A percentile compares a stretch with the other conserved stretches of the same genome.
Conservation (phyloP, 495 filamentous ascomycete genomes). For the Neurospora sp. region DNA sequence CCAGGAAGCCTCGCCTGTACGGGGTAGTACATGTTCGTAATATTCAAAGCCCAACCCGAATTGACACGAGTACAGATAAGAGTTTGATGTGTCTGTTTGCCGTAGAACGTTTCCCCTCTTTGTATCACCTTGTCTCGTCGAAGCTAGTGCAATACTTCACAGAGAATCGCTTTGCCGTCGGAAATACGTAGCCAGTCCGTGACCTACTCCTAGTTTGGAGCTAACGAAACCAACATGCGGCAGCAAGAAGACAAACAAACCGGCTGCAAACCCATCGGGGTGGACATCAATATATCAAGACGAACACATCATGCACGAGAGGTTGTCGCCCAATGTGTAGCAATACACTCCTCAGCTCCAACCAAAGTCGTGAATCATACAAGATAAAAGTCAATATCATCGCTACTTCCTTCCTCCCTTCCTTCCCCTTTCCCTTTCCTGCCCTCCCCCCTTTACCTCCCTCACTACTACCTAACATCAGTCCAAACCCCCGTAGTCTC, state of each 20-base stretch:
- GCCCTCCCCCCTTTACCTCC: not conserved
- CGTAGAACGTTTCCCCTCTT: not conserved
- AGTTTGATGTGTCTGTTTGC: not conserved
- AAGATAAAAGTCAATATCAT: not conserved
- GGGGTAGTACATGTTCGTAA: too few relatives aligned
- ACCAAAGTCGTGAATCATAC: not conserved
- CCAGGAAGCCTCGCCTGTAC: not conserved
- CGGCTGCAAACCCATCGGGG: not conserved
- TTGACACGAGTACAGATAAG: not conserved
- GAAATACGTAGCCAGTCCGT: not conserved
- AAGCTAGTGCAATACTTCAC: not conserved
- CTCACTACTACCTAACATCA: conserved; percentile 21
- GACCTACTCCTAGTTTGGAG: not conserved
- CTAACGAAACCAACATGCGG: not conserved
- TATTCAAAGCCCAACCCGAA: not conserved
- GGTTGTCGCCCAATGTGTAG: not conserved
- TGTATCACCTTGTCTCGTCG: not conserved
- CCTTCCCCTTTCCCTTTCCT: not conserved
- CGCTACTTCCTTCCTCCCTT: not conserved
- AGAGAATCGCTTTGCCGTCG: too few relatives aligned
- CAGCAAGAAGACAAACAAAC: not conserved
- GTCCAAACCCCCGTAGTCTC: conserved; percentile 54
- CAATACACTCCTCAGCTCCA: not conserved
- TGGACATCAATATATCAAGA: not conserved
- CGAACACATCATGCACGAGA: not conserved